These are phyloP conservation scores for Neurospora pannonica DNA, from an alignment of 495 filamentous ascomycete genomes.

Conservation along the genomic window DNA sequence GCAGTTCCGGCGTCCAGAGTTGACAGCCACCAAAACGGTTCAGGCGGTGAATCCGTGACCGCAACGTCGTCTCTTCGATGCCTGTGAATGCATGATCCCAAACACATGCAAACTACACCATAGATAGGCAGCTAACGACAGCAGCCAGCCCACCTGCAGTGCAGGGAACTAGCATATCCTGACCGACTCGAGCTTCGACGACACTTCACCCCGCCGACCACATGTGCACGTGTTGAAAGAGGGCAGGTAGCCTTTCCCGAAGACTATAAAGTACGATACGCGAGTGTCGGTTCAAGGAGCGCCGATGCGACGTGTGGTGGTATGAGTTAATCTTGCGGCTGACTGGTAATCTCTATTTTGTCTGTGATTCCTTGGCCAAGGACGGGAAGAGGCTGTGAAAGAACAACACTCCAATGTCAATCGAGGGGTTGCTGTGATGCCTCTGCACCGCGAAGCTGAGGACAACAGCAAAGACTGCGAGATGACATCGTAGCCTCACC, in stretches of 20 bases:
- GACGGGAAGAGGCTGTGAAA: neutral
- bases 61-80: neutral
- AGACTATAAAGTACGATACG: neutral
- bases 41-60: neutral
- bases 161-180: neutral
- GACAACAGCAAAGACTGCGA: neutral
- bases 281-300: neutral
- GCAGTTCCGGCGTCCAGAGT: neutral
- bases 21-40: neutral
- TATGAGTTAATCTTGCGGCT: neutral
- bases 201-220: neutral
- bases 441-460: neutral
- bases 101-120: neutral
- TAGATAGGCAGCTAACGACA: neutral
- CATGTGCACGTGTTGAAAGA: neutral
- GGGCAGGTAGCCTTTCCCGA: neutral
- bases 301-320: neutral
- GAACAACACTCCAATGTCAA: neutral
- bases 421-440: neutral
- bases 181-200: neutral
- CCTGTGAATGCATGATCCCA: neutral
- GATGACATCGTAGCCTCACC: neutral
- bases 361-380: neutral
- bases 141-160: neutral
- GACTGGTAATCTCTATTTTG: neutral